Evolutionary conservation across 768 basidiomycete species (phyloP), one percentile per base, ranked within the genome.

Genomic region (Lactifluus subvellereus): DNA sequence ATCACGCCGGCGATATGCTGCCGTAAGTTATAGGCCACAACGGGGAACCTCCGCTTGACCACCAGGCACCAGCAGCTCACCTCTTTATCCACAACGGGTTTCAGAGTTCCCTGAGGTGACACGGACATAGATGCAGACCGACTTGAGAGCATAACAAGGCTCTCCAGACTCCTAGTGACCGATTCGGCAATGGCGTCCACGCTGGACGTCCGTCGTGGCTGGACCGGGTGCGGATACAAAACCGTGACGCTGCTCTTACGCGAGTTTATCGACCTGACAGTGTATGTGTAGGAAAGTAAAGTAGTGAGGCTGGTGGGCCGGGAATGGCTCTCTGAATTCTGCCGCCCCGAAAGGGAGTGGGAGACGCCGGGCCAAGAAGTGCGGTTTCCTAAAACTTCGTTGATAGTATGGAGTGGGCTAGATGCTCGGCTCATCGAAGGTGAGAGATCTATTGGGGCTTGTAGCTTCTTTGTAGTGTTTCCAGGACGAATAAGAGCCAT

Each of bases 201-300:
- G 20, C 27, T 20, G 9, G 56, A 58, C 35, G 5, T 9, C n/a
- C 51, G 45, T 16, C 13, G 27, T 27, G 45, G 45, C 11, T 56
- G 51, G 22, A 58, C 61, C 20, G 62, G 57, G 10, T 37, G 62
- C 45, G 57, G 57, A 58, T 59, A 59, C 45, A 27, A 27, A 11
- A 59, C 57, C 1, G 27, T 40, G 56, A 58, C 18, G n/a, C 56
- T 57, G 33, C 57, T 62, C 43, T 62, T 62, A 43, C 51, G 56
- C n/a, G 61, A 62, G 16, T 63, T 63, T 3, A 59, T 20, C 27
- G 57, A 59, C 38, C 8, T 59, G 52, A 50, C 57, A 16, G 61
- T 58, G 45, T 58, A 63, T 8, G 57, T 2, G 22, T 40, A 54
- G 38, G 62, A 59, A 11, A 35, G 7, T 0, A 47, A 58, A 11